Base-by-base conservation (phyloP, 2,329 filamentous ascomycete genomes). In the Didymella keratinophila region DNA sequence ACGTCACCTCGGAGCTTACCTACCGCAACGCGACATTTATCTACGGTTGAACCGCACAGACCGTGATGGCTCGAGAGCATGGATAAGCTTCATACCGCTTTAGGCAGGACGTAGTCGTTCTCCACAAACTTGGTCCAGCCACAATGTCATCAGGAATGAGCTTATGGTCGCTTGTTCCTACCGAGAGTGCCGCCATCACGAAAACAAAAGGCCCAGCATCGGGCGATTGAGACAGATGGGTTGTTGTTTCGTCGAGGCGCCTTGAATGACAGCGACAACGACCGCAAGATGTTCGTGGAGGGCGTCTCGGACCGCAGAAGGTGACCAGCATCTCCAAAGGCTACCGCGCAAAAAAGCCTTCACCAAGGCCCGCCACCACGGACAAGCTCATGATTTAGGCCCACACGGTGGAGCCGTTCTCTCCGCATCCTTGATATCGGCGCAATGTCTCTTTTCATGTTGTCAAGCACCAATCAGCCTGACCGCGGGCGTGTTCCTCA, bases 81-180 rank as follows among this genome's bases (percentile, higher is more conserved):
- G 50, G 34, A 41, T 37, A 27, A 46, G 56, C 59, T 50, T 58
- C 56, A 66, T 54, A 39, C 64, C 61, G n/a, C 18, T 56, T 58
- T 63, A 67, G 66, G 64, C 61, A 69, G 66, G 66, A 54, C 43
- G 52, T 44, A 52, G 28, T 52, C 34, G 51, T 51, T 51, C 50
- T 54, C 56, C 45, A 54, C 30, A 58, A 42, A 41, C 41, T 20
- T 37, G 27, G n/a, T 32, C 27, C 47, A 52, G 52, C 56, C 52
- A 52, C 57, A 16, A 52, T 37, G 30, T 60, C 57, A 60, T 60
- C 36, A 42, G 37, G n/a, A 8, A 37, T 25, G 32, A 42, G 36
- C 32, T 36, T 45, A 20, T 46, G 20, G 18, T 21, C 28, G 32
- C n/a, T 36, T 58, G 20, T 21, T 30, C 44, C 18, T 10, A 11